Conservation (phyloP, 192 early-diverging fungal genomes). For the Backusella circina region DNA sequence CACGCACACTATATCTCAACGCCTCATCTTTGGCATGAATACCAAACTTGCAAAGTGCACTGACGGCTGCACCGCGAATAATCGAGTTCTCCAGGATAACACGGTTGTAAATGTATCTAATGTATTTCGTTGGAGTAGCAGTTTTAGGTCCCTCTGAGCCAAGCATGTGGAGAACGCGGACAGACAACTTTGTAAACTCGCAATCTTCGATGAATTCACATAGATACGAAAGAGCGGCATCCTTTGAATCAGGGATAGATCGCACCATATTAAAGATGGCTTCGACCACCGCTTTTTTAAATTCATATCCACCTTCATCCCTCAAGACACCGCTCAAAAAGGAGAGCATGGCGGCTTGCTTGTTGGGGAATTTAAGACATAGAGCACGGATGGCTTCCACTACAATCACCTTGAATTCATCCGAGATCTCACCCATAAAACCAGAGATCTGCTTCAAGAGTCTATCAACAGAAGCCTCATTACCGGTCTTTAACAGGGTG, state of each 20-base stretch:
- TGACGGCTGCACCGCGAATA: conserved; percentile 95
- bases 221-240: conserved; percentile 88
- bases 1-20: conserved; percentile 71
- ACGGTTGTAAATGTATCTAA: conserved; percentile 99
- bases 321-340: conserved; percentile 91
- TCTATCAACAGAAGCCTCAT: conserved; percentile 95
- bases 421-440: conserved; percentile 97
- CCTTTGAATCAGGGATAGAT: conserved; percentile 91
- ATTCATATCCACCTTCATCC: conserved; percentile 98
- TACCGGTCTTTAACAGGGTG: conserved; percentile 97
- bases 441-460: conserved; percentile 99
- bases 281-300: conserved; percentile 94
- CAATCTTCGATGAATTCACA: conserved; percentile 99
- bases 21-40: conserved; percentile 68
- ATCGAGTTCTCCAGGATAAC: conserved; percentile 97
- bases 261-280: conserved; percentile 96
- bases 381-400: conserved; percentile 97
- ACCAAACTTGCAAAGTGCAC: conserved; percentile 91
- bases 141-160: conserved; percentile 94
- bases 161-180: conserved; percentile 91
- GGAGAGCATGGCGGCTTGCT: conserved; percentile 89
- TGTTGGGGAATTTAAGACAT: conserved; percentile 94
- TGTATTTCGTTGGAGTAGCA: conserved; percentile 89
- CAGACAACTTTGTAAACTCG: conserved; percentile 98
- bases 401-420: conserved; percentile 99